These are phyloP conservation scores for Ophidiomyces ophidiicola DNA, from an alignment of 2,329 filamentous ascomycete species.

Conservation along the genomic window DNA sequence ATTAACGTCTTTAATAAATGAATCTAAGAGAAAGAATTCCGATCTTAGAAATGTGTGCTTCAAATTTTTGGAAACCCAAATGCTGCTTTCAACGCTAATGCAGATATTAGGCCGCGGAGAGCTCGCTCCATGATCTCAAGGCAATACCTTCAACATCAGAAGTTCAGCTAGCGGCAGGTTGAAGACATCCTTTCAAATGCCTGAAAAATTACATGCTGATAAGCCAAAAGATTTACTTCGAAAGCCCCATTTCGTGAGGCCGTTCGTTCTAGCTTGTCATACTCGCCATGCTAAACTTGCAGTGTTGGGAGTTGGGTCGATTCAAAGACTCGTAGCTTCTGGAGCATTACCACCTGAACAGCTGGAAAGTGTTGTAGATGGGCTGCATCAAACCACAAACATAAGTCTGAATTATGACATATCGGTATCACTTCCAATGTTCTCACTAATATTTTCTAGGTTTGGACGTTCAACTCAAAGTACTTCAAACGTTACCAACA, in stretches of 20 bases:
- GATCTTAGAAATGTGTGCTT: constrained; percentile 59
- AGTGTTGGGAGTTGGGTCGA: constrained; percentile 70
- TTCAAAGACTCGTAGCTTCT: constrained; percentile 77
- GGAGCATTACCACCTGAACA: constrained; percentile 66
- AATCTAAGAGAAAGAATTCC: constrained; percentile 88
- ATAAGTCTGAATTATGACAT: constrained; percentile 42
- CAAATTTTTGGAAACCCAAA: constrained; percentile 7
- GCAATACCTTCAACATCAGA: constrained; percentile 61
- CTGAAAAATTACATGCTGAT: constrained; percentile 17
- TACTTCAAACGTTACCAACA: constrained; percentile 80
- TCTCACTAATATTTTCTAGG: constrained; percentile 30
- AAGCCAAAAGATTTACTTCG: constrained; percentile 60
- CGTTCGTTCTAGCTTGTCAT: constrained; percentile 84
- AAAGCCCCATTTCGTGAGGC: constrained; percentile 72
- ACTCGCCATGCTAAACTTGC: constrained; percentile 87
- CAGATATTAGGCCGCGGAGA: constrained; percentile 66
- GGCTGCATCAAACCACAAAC: constrained; percentile 67
- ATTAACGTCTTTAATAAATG: constrained; percentile 80
- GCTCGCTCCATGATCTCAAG: constrained; percentile 82
- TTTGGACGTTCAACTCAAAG: constrained; percentile 88
- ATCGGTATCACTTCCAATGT: neutral
- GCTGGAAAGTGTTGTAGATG: constrained; percentile 75
- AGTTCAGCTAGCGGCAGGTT: constrained; percentile 60
- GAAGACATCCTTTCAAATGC: constrained; percentile 14
- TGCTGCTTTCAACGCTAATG: neutral